phyloP scores from a whole-genome alignment of 75 land plant genomes.

The Pinus taeda region DNA sequence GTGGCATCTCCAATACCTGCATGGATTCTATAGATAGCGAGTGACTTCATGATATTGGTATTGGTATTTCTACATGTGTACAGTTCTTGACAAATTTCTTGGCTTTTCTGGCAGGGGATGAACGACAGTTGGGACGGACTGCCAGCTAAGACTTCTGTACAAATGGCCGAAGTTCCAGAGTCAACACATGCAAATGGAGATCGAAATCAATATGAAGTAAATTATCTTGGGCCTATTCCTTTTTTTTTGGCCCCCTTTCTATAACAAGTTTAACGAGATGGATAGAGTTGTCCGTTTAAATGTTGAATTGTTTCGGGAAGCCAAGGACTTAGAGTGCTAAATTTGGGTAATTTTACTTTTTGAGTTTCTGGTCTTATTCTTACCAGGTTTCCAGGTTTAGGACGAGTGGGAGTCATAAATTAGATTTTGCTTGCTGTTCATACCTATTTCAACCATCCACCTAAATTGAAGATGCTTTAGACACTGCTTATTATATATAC shows the following conservation, averaged over 20 bases:
- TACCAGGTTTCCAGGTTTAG: background rate
- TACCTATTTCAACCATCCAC: background rate
- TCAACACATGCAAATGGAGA: constrained; percentile 4
- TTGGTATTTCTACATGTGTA: too few species aligned
- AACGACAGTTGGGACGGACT: background rate
- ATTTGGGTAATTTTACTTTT: background rate
- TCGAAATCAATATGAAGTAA: constrained; percentile 2
- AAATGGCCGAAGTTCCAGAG: constrained; percentile 2
- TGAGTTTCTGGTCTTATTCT: background rate
- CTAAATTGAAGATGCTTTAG: background rate
- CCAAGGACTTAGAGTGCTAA: background rate
- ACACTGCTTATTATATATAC: background rate
- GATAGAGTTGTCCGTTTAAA: background rate
- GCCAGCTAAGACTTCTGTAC: background rate
- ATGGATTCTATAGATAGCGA: too few species aligned
- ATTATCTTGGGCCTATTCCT: too few species aligned
- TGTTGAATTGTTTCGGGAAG: background rate
- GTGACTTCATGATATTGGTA: too few species aligned
- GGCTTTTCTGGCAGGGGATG: background rate
- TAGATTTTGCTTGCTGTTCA: background rate
- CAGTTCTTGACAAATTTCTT: too few species aligned
- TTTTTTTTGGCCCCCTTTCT: background rate
- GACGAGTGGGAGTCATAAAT: background rate
- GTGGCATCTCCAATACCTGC: too few species aligned
- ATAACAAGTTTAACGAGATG: background rate